Base-by-base conservation (phyloP, 2,329 filamentous ascomycete genomes). In the Xylaria sp. region DNA sequence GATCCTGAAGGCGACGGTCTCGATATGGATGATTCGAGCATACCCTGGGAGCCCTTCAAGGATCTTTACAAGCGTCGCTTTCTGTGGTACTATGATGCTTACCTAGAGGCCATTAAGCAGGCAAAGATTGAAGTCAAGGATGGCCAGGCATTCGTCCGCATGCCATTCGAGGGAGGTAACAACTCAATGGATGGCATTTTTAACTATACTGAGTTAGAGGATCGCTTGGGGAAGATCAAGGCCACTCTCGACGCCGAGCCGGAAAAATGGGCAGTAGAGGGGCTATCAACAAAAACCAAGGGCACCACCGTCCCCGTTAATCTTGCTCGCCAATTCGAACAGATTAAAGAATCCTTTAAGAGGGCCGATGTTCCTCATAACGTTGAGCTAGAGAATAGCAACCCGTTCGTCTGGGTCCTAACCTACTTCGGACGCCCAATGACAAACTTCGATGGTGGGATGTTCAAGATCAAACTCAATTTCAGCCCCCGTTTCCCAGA, bases 1-100 rank as follows among this genome's bases (percentile, higher is more conserved):
- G 55, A 61, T n/a, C 54, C 58, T n/a, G 12, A 36, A 27, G 48
- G 30, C 30, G 70, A 69, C 14, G 84, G 85, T 42, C 73, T 79
- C 19, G 75, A 78, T 78, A 21, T 83, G 81, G 67, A 88, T 14
- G 89, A 91, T 48, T 78, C 80, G 0, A 80, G 76, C 7, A 76
- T 88, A 0, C 85, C 88, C 0, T 97, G 93, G 79, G 92, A 97
- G 72, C 93, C 94, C 0, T 98, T 98, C 82, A 91, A 90, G 72
- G 95, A 98, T 76, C 84, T 97, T 4, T 93, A 92, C 85, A 98
- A 98, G 81, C 90, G 92, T 45, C 89, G 94, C 1, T 98, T 98
- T 77, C 83, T 98, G 14, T 98, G 96, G 96, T 98, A 98, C 81
- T 97, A 93, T 79, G 92, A 97, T 72, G 92, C 92, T 2, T 98